Conservation (phyloP, 148 eudicot genomes). For the Persicaria tinctoria region DNA sequence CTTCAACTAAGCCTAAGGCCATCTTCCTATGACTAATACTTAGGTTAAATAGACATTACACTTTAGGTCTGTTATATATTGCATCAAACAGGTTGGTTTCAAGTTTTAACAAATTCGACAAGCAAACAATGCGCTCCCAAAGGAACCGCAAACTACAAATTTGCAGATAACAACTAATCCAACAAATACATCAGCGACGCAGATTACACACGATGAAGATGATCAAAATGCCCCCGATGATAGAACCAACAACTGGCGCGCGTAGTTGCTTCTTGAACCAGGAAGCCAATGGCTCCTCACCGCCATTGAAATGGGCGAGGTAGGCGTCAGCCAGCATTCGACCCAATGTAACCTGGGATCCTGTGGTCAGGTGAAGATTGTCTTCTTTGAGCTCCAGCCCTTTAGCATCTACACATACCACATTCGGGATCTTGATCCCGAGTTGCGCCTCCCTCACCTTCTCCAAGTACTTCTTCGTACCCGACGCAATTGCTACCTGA, state of each 20-base stretch:
- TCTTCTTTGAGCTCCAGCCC: slow-evolving; percentile 60
- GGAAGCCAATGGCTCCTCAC: not conserved
- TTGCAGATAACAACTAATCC: not conserved
- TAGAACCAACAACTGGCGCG: slow-evolving; percentile 3
- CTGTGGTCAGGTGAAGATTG: slow-evolving; percentile 64
- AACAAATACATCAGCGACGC: not conserved
- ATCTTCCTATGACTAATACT: too few relatives aligned
- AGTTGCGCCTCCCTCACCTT: slow-evolving; percentile 57
- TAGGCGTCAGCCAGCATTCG: slow-evolving; percentile 64
- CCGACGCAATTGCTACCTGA: slow-evolving; percentile 88
- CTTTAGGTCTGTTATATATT: too few relatives aligned
- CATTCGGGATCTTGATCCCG: slow-evolving; percentile 56
- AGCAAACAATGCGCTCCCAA: too few relatives aligned
- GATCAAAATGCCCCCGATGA: slow-evolving; percentile 15
- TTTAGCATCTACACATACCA: slow-evolving; percentile 79
- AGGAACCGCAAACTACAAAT: not conserved
- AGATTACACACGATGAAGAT: not conserved
- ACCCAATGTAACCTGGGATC: slow-evolving; percentile 67
- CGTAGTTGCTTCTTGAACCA: not conserved
- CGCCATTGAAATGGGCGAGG: slow-evolving; percentile 36
- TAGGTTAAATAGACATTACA: too few relatives aligned
- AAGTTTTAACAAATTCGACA: too few relatives aligned
- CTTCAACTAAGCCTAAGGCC: too few relatives aligned
- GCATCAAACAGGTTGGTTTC: too few relatives aligned
- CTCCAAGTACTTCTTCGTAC: slow-evolving; percentile 43